Evolutionary conservation across 208 protist species (phyloP), one percentile per base, ranked within the genome.

Genomic region (Leishmania arabica): DNA sequence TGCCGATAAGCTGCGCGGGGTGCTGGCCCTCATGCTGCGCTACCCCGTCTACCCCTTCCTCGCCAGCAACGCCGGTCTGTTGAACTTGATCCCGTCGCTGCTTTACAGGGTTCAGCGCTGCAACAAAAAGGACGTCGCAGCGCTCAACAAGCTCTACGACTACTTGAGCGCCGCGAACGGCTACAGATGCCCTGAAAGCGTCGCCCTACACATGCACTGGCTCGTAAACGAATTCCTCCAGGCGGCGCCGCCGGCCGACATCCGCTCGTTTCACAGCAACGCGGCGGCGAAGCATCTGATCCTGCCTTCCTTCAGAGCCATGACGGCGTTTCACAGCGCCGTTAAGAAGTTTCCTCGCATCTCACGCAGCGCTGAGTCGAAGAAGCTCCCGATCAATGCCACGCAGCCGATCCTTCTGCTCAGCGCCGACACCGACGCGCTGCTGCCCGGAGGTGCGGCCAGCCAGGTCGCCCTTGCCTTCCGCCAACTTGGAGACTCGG

Each of bases 51-150:
- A 89, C 60, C 83, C 84, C 45, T 80, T 92, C 13, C 34, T 84
- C 13, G 37, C 62, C 45, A 86, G 70, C 49, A 79, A 90, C 1
- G 45, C 34, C 4, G 64, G 49, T 17, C 72, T 90, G 56, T 24
- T 84, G 64, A 80, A 74, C 58, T 75, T 94, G 47, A 84, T 94
- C 62, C 91, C 91, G 13, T 89, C 91, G 27, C 74, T 94, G 74
- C 86, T 94, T 21, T 94, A 94, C 77, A 89, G 91, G 69, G 79
- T 94, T 45, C 91, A 94, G 80, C 89, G 91, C 34, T 94, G 91
- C 78, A 75, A 51, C 24, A 78, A 84, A 1, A 45, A 60, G 21
- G 91, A 94, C 45, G 71, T 91, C 7, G 71, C 24, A 19, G 87
- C 91, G 51, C 80, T 94, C 40, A 89, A 77, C 77, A 27, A 62